Conservation (phyloP, 2,329 filamentous ascomycete genomes). For the Zymoseptoria ardabiliae region DNA sequence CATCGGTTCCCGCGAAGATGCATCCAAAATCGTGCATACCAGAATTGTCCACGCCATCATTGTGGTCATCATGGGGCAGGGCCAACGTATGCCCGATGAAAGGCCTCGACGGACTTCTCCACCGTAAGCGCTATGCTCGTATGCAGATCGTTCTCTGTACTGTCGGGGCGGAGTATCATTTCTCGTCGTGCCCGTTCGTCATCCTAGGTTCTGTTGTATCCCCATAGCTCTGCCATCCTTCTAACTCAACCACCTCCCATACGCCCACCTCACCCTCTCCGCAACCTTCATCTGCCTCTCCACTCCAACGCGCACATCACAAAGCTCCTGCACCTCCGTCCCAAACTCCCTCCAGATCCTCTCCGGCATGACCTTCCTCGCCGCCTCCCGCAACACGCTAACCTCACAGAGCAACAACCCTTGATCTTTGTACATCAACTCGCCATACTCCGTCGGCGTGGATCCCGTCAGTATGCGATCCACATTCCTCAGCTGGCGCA, state of each 20-base stretch:
- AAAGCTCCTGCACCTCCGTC: constrained; percentile 78
- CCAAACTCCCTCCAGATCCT: constrained; percentile 76
- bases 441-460: constrained; percentile 59
- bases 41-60: neutral
- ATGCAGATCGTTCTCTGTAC: neutral
- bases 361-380: constrained; percentile 60
- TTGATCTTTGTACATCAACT: constrained; percentile 86
- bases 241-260: constrained; percentile 59
- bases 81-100: no score
- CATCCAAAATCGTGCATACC: neutral
- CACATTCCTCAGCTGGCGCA: constrained; percentile 78
- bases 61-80: neutral
- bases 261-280: constrained; percentile 83
- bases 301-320: constrained; percentile 70
- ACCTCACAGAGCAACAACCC: constrained; percentile 85
- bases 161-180: no score
- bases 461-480: constrained; percentile 55
- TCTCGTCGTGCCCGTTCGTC: neutral
- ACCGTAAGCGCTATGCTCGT: neutral
- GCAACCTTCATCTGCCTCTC: constrained; percentile 71
- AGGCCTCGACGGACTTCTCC: no score
- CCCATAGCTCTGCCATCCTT: neutral
- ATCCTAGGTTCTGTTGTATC: neutral
- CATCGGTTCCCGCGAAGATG: no score
- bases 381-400: constrained; percentile 68